Evolutionary conservation across 768 basidiomycete genomes (phyloP).

Genomic region (Lactifluus subvellereus): DNA sequence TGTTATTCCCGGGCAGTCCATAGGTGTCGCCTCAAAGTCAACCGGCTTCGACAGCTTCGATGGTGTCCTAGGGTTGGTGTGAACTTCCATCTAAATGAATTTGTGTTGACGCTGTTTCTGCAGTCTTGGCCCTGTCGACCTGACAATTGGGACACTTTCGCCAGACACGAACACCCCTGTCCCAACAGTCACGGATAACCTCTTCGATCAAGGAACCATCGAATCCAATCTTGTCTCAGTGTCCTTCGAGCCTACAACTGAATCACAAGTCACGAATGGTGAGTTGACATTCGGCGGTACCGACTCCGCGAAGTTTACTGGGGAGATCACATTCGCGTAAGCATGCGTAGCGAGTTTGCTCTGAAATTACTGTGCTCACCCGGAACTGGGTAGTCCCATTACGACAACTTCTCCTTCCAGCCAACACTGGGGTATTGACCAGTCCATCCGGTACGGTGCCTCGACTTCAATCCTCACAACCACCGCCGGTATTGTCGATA

Average conservation of each 20-base stretch:
- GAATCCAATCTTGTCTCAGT: conserved; percentile 27
- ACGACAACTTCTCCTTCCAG: conserved; percentile 32
- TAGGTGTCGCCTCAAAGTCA: conserved; percentile 37
- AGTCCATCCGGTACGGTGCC: conserved; percentile 30
- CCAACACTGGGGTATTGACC: conserved; percentile 33
- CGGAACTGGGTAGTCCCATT: conserved; percentile 25
- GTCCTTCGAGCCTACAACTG: conserved; percentile 32
- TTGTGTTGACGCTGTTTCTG: neutral
- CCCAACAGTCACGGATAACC: conserved; percentile 49
- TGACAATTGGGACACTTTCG: conserved; percentile 42
- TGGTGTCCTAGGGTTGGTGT: conserved; percentile 58
- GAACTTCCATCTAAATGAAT: neutral
- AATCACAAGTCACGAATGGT: conserved; percentile 28
- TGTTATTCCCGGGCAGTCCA: conserved; percentile 32
- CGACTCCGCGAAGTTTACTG: conserved; percentile 32
- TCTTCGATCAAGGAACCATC: conserved; percentile 30
- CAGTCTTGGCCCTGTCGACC: conserved; percentile 55
- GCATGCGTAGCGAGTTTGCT: neutral
- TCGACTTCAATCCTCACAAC: conserved; percentile 26
- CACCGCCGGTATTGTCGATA: conserved; percentile 35
- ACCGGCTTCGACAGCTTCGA: conserved; percentile 44
- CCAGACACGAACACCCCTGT: conserved; percentile 28
- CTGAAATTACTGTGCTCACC: neutral
- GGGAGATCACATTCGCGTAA: conserved; percentile 30
- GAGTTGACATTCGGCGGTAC: conserved; percentile 37